phyloP scores from a whole-genome alignment of 495 filamentous ascomycete species.

The Pyronema domesticum region DNA sequence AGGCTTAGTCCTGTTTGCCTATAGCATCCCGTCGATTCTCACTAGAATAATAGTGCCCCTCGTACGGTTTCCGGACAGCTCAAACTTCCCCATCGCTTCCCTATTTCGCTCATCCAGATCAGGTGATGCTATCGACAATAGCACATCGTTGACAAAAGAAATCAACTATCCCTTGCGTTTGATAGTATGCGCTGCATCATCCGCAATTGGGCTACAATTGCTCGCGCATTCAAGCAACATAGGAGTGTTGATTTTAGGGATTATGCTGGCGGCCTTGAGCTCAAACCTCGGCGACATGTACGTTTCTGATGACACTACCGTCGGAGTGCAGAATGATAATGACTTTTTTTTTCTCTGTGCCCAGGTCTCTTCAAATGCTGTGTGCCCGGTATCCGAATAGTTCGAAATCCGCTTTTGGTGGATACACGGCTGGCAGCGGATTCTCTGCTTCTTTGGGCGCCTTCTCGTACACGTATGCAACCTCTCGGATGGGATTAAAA shows the following conservation, averaged over 20 bases:
- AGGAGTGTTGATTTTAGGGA: conserved; percentile 4
- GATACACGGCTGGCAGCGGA: conserved; percentile 9
- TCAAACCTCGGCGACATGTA: conserved; percentile 17
- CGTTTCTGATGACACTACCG: not conserved
- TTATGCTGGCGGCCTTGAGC: conserved; percentile 13
- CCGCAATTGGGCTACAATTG: conserved; percentile 9
- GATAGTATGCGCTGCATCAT: conserved; percentile 4
- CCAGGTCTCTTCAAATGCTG: conserved; percentile 13
- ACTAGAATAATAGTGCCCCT: conserved; percentile 6
- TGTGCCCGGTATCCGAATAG: conserved; percentile 7
- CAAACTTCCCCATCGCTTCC: not conserved
- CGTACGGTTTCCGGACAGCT: conserved; percentile 3
- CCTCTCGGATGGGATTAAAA: not conserved
- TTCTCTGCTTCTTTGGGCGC: conserved; percentile 6
- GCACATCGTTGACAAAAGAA: conserved; percentile 1
- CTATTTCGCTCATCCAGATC: not conserved
- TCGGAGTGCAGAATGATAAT: not conserved
- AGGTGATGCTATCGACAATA: not conserved
- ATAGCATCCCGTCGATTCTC: conserved; percentile 12
- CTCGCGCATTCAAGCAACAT: conserved; percentile 4
- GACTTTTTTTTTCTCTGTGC: not conserved
- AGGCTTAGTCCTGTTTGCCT: conserved; percentile 11
- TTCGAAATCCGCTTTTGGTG: conserved; percentile 5
- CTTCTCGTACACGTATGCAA: conserved; percentile 8
- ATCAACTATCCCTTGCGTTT: conserved; percentile 10